Evolutionary conservation across 306 rosid genomes (phyloP).

Genomic region (Ochetophila trinervis): DNA sequence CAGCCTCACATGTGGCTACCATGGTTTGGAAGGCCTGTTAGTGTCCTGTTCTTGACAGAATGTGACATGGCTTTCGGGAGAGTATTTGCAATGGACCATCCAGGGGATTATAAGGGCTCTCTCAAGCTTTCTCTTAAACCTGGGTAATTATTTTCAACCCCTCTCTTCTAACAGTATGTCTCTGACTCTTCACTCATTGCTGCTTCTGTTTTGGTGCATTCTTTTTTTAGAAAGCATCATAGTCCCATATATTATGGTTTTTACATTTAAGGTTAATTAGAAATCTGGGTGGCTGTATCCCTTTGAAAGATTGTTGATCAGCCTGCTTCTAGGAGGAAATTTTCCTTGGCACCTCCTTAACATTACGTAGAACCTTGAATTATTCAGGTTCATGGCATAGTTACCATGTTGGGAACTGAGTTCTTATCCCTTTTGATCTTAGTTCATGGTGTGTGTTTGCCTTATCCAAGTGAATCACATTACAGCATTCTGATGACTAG

Average conservation of each 20-base stretch:
- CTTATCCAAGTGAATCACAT: no score
- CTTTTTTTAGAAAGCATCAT: background rate
- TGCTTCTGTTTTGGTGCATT: background rate
- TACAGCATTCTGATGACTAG: no score
- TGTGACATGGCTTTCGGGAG: constrained; percentile 90
- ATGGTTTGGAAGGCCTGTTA: constrained; percentile 88
- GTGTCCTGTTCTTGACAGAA: constrained; percentile 67
- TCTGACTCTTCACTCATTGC: background rate
- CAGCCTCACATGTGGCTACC: constrained; percentile 72
- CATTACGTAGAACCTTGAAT: background rate
- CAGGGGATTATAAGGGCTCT: constrained; percentile 79
- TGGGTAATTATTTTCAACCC: constrained; percentile 53
- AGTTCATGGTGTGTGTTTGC: background rate
- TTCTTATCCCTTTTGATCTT: background rate
- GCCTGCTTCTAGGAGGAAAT: background rate
- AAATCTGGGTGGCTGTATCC: background rate
- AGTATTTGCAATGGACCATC: constrained; percentile 50
- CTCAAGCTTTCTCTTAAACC: constrained; percentile 68
- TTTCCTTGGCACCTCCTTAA: constrained; percentile 9
- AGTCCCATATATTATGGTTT: background rate
- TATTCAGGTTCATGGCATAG: background rate
- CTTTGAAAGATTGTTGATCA: background rate
- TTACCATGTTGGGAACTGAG: background rate
- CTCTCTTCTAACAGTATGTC: background rate
- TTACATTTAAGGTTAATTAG: background rate